Evolutionary conservation across 2,329 filamentous ascomycete genomes (phyloP), one percentile per base, ranked within the genome.

Genomic region (Epichloe glyceriae): DNA sequence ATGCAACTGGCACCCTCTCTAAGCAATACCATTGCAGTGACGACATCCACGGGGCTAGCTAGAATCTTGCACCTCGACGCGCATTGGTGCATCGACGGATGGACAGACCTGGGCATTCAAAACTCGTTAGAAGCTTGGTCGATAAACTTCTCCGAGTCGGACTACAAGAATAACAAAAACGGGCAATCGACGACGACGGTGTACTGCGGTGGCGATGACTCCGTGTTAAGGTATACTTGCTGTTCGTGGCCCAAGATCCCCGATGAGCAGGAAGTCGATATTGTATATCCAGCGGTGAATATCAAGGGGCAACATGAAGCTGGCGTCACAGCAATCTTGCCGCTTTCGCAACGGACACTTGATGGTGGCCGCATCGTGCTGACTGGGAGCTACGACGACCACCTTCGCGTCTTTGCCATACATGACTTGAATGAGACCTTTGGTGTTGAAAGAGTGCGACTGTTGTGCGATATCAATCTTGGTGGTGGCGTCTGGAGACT

Each of bases 341-440:
- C 89, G 0, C 68, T 95, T 2, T 61, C 73, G 1, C 19, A 70
- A 2, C 59, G 64, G 1, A 57, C 62, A 0, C 57, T 63, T 8
- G 70, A 75, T 8, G 69, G 70, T 3, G 72, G 73, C 1, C 71
- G 74, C 4, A 61, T 93, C 4, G 66, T 95, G 2, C 61, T 95
- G 3, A 96, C 90, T 0, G 93, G 93, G 4, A 94, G 88, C 62
- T 98, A 97, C 61, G 93, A 97, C 60, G 90, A 97, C 59, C 73
- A 76, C 54, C 71, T 97, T 17, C 79, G 91, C 12, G 72, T 95
- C 2, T 75, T 86, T 46, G 64, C 74, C 1, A 68, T 80, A 11
- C 63, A 69, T 26, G 67, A 72, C 11, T 64, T 68, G 2, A 58
- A 69, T 40, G 56, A 60, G 30, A 67, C 67, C 0, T 72, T 73